A percentile compares a stretch with the other conserved stretches of the same genome.
Conservation (phyloP, 2,329 filamentous ascomycete species). For the Taxawa tesnikishii region DNA sequence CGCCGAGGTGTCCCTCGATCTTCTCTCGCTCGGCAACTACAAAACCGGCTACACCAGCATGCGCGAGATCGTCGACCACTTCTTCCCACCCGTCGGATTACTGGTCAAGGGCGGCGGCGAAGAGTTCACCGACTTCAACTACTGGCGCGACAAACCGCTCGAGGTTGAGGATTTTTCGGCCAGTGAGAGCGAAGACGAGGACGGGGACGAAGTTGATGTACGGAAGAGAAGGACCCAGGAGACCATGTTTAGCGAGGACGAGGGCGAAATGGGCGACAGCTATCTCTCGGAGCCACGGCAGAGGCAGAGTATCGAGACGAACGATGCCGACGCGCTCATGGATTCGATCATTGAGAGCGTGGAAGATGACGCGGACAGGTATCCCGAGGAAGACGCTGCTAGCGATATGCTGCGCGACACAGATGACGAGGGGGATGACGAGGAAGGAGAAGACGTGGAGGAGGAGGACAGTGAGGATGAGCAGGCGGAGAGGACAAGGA, state of each 20-base stretch:
- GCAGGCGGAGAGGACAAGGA: slow-evolving; percentile 6
- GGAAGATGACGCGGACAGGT: slow-evolving; percentile 23
- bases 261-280: slow-evolving; percentile 7
- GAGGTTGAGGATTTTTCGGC: slow-evolving; percentile 83
- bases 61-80: slow-evolving; percentile 94
- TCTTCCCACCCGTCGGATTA: slow-evolving; percentile 84
- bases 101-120: slow-evolving; percentile 83
- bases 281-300: slow-evolving; percentile 14
- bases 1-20: slow-evolving; percentile 83
- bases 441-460: slow-evolving; percentile 10
- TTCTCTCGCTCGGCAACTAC: slow-evolving; percentile 83
- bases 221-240: slow-evolving; percentile 2
- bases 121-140: slow-evolving; percentile 93
- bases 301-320: slow-evolving; percentile 30
- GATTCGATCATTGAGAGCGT: slow-evolving; percentile 40
- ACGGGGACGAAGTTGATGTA: slow-evolving; percentile 5
- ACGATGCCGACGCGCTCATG: slow-evolving; percentile 28
- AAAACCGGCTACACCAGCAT: slow-evolving; percentile 96
- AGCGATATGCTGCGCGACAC: slow-evolving; percentile 9
- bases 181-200: slow-evolving; percentile 46
- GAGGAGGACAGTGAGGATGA: slow-evolving; percentile 7
- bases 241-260: slow-evolving; percentile 8
- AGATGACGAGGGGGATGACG: slow-evolving; percentile 9
- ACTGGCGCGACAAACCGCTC: slow-evolving; percentile 78
- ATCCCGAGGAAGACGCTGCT: slow-evolving; percentile 12